Percentiles rank a stretch among this genome's conserved stretches.
Conservation (phyloP, 2,329 filamentous ascomycete genomes). For the Phialocephala subalpina region DNA sequence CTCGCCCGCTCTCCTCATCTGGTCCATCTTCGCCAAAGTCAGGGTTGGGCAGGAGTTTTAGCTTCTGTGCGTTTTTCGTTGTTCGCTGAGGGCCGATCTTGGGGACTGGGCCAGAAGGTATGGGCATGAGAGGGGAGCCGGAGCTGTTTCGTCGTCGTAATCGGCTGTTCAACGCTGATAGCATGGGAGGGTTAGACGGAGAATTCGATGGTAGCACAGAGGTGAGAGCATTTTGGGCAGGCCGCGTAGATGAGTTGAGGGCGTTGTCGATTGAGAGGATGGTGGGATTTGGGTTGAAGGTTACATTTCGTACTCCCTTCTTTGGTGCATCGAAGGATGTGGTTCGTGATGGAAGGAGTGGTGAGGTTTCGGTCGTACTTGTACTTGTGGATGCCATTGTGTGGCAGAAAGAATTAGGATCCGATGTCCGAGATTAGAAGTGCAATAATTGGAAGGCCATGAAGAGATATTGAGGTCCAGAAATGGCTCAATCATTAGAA, state of each 20-base stretch:
- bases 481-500: slow-evolving; percentile 6
- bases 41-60: slow-evolving; percentile 94
- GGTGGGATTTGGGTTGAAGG: slow-evolving; percentile 77
- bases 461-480: slow-evolving; percentile 11
- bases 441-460: slow-evolving; percentile 18
- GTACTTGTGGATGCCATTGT: slow-evolving; percentile 37
- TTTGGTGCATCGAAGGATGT: slow-evolving; percentile 30
- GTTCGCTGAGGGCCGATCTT: slow-evolving; percentile 96
- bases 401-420: slow-evolving; percentile 13
- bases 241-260: slow-evolving; percentile 55
- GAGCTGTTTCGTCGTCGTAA: slow-evolving; percentile 87
- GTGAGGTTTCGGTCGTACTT: slow-evolving; percentile 32
- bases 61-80: slow-evolving; percentile 93
- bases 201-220: slow-evolving; percentile 45
- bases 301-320: slow-evolving; percentile 64
- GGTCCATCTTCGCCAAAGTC: slow-evolving; percentile 77
- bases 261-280: slow-evolving; percentile 63
- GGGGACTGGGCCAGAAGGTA: slow-evolving; percentile 47
- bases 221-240: slow-evolving; percentile 36
- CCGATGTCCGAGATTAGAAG: slow-evolving; percentile 13
- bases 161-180: slow-evolving; percentile 87
- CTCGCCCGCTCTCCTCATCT: slow-evolving; percentile 91
- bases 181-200: slow-evolving; percentile 62
- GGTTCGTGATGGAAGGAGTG: slow-evolving; percentile 32
- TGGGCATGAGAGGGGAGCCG: slow-evolving; percentile 55